These are phyloP conservation scores for Diplotaxis tenuifolia DNA, from an alignment of 345 rosid species.

Conservation along the genomic window DNA sequence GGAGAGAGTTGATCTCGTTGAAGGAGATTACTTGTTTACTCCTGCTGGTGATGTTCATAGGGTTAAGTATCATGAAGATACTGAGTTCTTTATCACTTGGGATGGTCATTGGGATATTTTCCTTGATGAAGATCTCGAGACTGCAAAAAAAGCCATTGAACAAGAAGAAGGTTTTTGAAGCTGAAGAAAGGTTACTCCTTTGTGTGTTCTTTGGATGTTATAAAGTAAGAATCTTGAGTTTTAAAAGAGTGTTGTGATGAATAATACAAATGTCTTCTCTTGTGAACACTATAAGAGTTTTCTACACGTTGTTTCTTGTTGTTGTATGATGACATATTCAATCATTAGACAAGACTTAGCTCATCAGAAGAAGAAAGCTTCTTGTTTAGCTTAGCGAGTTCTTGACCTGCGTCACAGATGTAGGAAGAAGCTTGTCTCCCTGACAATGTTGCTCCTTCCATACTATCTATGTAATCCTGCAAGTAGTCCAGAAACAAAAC, in stretches of 20 bases:
- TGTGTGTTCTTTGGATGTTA: neutral
- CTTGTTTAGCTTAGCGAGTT: conserved; percentile 64
- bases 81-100: conserved; percentile 91
- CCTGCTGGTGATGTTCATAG: conserved; percentile 84
- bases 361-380: conserved; percentile 58
- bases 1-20: conserved; percentile 56
- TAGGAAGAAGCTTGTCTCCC: conserved; percentile 94
- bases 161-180: conserved; percentile 16
- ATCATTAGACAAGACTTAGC: conserved; percentile 61
- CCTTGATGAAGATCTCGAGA: conserved; percentile 77
- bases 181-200: neutral
- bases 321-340: neutral
- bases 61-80: conserved; percentile 83
- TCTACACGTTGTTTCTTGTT: conserved; percentile 14
- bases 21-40: conserved; percentile 73
- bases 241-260: neutral
- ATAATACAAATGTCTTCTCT: conserved; percentile 3
- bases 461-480: conserved; percentile 98
- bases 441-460: conserved; percentile 96
- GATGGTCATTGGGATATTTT: conserved; percentile 87
- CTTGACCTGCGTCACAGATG: conserved; percentile 81
- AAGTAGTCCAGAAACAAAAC: neutral
- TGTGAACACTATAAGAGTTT: conserved; percentile 13
- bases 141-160: conserved; percentile 51
- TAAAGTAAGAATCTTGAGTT: conserved; percentile 10